Base-by-base conservation (phyloP, 2,329 filamentous ascomycete genomes). In the Phialophora verrucosa region DNA sequence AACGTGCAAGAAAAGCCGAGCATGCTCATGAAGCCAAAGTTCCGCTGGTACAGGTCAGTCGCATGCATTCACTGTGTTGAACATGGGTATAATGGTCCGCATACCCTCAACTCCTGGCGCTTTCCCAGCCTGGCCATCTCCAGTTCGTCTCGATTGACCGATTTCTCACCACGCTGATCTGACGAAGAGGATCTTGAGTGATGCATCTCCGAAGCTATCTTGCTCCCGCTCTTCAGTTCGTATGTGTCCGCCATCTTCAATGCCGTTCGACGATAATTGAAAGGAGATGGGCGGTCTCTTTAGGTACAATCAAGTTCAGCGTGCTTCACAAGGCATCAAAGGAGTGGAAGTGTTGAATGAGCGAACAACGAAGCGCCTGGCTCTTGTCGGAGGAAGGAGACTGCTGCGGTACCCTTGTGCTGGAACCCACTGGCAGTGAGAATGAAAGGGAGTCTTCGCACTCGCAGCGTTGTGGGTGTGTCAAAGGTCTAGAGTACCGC, bases 1-100 rank as follows among this genome's bases (percentile, higher is more conserved):
- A 76, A 66, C 0, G 74, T 75, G 20, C 66, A 72, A 7, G 67
- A 70, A 56, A 76, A 76, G 23, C 74, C 74, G 17, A 75, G 64
- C 65, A 74, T 75, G 8, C 67, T 68, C 60, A 73, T 63, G 42
- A 73, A 69, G 29, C 66, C 66, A 62, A 75, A 75, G 66, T 73
- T 75, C 17, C 73, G 71, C 69, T 73, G 61, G 51, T 62, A 25
- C 17, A 49, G 7, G 57, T 64, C 53, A 67, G 53, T 62, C 53
- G 56, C 17, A 58, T 25, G 29, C 31, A 8, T 35, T 14, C 27
- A 38, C 23, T 17, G 4, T 47, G 31, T 17, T 3, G 51, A 47
- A 31, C n/a, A 20, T 59, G 31, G 31, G 27, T 11, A 4, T 3
- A 14, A 14, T 25, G 8, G 57, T 35, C 32, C 38, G 8, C 57